Conservation (phyloP, 139 green algal genomes). For the Mesotaenium endlicherianum region DNA sequence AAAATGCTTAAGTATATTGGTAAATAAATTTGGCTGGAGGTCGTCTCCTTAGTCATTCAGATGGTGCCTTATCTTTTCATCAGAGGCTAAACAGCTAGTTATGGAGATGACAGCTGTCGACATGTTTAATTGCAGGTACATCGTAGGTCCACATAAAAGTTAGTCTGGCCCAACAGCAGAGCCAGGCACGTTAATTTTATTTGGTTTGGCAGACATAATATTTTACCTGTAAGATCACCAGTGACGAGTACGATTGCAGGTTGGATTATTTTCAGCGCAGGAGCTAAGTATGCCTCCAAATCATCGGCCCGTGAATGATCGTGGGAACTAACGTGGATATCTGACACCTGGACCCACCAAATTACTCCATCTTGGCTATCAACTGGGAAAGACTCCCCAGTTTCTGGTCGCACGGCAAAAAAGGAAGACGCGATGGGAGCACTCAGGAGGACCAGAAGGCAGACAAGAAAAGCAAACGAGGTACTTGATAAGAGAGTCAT, state of each 20-base stretch:
- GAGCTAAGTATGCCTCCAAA: slow-evolving; percentile 10
- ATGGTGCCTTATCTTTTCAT: not conserved
- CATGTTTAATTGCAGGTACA: not conserved
- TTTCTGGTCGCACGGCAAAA: no score
- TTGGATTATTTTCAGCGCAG: not conserved
- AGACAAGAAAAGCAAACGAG: no score
- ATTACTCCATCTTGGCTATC: slow-evolving; percentile 12
- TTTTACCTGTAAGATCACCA: slow-evolving; percentile 28
- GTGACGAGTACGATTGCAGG: slow-evolving; percentile 19
- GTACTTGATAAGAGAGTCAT: no score
- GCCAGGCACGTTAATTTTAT: not conserved
- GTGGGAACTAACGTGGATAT: slow-evolving; percentile 31
- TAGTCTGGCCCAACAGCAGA: not conserved
- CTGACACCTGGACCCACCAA: slow-evolving; percentile 34
- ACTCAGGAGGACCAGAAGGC: no score
- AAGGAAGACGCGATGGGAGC: no score
- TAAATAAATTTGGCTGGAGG: no score
- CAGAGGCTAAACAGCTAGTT: not conserved
- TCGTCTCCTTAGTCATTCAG: not conserved
- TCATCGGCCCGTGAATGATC: not conserved
- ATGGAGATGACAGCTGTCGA: not conserved
- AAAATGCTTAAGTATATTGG: no score
- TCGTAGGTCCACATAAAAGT: not conserved
- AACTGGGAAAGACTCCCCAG: no score
- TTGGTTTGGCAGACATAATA: not conserved